A percentile compares a stretch with the other conserved stretches of the same genome.
These are phyloP conservation scores for Fusarium vanettenii DNA, from an alignment of 2,329 filamentous ascomycete genomes.

Conservation along the genomic window DNA sequence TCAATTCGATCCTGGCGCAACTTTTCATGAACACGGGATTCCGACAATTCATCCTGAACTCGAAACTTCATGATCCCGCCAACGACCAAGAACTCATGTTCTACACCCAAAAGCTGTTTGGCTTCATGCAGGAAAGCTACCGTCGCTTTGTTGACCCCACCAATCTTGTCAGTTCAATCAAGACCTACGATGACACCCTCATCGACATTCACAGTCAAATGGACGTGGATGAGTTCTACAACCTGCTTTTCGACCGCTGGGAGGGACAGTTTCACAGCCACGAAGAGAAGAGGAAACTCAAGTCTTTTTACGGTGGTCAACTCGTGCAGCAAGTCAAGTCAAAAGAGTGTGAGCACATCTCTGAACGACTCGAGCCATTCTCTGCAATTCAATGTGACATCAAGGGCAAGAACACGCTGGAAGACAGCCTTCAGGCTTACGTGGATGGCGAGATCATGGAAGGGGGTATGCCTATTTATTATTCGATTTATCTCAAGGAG, in stretches of 20 bases:
- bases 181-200: constrained; percentile 81
- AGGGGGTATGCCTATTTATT: constrained; percentile 67
- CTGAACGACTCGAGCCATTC: constrained; percentile 89
- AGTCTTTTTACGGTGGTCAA: constrained; percentile 89
- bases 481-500: background rate
- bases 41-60: constrained; percentile 81
- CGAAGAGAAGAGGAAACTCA: constrained; percentile 78
- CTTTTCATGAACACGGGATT: constrained; percentile 96
- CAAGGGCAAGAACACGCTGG: constrained; percentile 85
- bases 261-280: constrained; percentile 80
- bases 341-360: constrained; percentile 93
- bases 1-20: constrained; percentile 94
- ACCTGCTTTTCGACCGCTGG: constrained; percentile 90
- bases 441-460: constrained; percentile 97
- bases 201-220: constrained; percentile 94
- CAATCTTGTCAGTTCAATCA: constrained; percentile 79
- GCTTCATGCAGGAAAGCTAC: constrained; percentile 85
- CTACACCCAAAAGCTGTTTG: constrained; percentile 85
- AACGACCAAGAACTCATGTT: constrained; percentile 75
- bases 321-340: constrained; percentile 96
- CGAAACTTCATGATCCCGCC: constrained; percentile 65
- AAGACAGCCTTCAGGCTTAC: constrained; percentile 93
- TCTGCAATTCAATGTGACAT: constrained; percentile 97
- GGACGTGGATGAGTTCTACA: constrained; percentile 99
- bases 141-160: constrained; percentile 79